A percentile compares a stretch with the other conserved stretches of the same genome.
phyloP scores from a whole-genome alignment of 2,329 filamentous ascomycete species.

The Neospermospora avenae region DNA sequence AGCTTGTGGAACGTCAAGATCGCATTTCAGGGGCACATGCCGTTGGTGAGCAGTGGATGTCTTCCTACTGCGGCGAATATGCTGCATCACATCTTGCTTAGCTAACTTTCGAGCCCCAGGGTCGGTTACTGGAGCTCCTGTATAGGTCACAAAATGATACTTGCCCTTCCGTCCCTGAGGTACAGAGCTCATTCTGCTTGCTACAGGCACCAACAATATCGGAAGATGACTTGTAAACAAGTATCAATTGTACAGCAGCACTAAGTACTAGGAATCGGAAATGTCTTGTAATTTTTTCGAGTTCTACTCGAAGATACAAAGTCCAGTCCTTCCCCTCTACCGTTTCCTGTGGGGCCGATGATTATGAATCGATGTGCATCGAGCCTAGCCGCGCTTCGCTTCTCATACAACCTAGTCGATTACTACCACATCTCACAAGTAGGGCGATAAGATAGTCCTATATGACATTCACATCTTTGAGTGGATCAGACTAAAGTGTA shows the following conservation, averaged over 20 bases:
- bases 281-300: no score
- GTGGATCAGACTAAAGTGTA: no score
- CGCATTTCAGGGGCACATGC: neutral
- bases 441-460: neutral
- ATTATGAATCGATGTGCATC: neutral
- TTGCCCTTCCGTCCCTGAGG: neutral
- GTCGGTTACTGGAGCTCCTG: neutral
- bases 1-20: neutral
- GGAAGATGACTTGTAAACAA: no score
- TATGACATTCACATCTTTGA: neutral
- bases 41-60: neutral
- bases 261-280: no score
- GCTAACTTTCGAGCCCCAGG: neutral
- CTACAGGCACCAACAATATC: neutral
- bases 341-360: neutral
- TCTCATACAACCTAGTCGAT: neutral
- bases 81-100: neutral
- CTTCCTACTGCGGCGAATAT: neutral
- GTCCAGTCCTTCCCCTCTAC: no score
- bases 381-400: neutral
- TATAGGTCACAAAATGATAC: neutral
- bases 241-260: neutral
- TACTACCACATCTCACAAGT: neutral
- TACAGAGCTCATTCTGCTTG: neutral
- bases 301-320: no score